These are phyloP conservation scores for Neofusicoccum sp. DNA, from an alignment of 2,329 filamentous ascomycete species.

Conservation along the genomic window DNA sequence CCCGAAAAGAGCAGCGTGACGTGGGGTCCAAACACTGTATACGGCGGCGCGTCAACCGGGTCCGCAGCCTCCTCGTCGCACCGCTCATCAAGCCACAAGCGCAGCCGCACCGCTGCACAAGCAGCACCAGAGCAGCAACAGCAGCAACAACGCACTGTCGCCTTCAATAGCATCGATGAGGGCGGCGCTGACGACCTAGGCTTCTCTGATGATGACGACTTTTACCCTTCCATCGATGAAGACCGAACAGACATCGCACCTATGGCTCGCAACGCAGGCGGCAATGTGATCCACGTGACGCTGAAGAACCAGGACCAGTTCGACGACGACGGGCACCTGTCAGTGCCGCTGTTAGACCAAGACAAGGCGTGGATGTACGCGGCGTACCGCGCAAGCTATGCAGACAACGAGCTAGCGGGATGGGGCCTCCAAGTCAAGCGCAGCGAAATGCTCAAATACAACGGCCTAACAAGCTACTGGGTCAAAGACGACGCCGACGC, in stretches of 20 bases:
- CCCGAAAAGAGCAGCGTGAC: slow-evolving; percentile 43
- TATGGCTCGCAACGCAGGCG: neutral
- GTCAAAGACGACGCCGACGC: slow-evolving; percentile 18
- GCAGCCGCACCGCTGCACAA: neutral
- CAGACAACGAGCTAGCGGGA: slow-evolving; percentile 51
- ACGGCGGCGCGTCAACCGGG: slow-evolving; percentile 19
- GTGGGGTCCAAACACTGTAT: slow-evolving; percentile 46
- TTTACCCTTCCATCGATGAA: neutral
- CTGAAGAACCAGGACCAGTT: slow-evolving; percentile 59
- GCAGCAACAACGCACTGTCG: neutral
- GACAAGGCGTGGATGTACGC: slow-evolving; percentile 48
- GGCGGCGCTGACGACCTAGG: neutral
- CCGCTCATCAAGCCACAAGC: slow-evolving; percentile 7
- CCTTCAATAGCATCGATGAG: slow-evolving; percentile 4
- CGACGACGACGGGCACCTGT: slow-evolving; percentile 49
- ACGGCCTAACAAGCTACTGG: slow-evolving; percentile 42
- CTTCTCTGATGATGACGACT: slow-evolving; percentile 1
- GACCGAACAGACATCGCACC: neutral
- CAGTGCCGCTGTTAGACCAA: slow-evolving; percentile 50
- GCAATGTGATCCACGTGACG: slow-evolving; percentile 22
- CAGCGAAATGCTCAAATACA: slow-evolving; percentile 59
- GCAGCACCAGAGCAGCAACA: neutral
- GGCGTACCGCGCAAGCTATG: slow-evolving; percentile 57
- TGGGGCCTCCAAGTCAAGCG: slow-evolving; percentile 57
- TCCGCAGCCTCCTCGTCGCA: neutral